phyloP scores from a whole-genome alignment of 2,329 filamentous ascomycete genomes.

The Exophiala calicioides region DNA sequence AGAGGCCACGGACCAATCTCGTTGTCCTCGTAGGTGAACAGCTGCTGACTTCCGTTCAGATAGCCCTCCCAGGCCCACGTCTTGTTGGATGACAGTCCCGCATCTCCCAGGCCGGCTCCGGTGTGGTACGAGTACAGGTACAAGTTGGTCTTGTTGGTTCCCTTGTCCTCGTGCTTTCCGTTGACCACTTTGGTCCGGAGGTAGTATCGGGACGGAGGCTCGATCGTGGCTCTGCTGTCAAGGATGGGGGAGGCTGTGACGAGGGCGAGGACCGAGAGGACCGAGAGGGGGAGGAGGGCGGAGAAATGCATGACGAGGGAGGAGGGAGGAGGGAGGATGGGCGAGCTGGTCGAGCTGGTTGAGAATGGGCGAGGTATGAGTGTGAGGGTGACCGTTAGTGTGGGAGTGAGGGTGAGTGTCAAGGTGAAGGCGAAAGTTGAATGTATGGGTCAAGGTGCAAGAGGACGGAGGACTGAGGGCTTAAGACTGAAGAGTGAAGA shows the following conservation, averaged over 20 bases:
- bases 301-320: slow-evolving; percentile 24
- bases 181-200: slow-evolving; percentile 27
- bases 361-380: slow-evolving; percentile 1
- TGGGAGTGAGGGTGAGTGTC: too few species aligned
- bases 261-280: slow-evolving; percentile 13
- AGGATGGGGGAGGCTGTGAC: slow-evolving; percentile 21
- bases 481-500: too few species aligned
- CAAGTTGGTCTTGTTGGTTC: slow-evolving; percentile 29
- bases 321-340: not conserved
- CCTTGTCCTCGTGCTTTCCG: slow-evolving; percentile 22
- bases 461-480: too few species aligned
- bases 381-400: not conserved
- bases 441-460: too few species aligned
- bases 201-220: slow-evolving; percentile 24
- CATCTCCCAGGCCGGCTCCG: slow-evolving; percentile 30
- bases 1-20: slow-evolving; percentile 28
- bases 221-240: slow-evolving; percentile 20
- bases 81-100: slow-evolving; percentile 23
- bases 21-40: slow-evolving; percentile 27
- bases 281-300: slow-evolving; percentile 11
- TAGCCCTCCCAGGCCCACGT: slow-evolving; percentile 26
- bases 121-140: slow-evolving; percentile 31
- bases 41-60: slow-evolving; percentile 27
- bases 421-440: too few species aligned
- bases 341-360: not conserved